Base-by-base conservation (phyloP, 768 basidiomycete species). In the Auriscalpium vulgare region DNA sequence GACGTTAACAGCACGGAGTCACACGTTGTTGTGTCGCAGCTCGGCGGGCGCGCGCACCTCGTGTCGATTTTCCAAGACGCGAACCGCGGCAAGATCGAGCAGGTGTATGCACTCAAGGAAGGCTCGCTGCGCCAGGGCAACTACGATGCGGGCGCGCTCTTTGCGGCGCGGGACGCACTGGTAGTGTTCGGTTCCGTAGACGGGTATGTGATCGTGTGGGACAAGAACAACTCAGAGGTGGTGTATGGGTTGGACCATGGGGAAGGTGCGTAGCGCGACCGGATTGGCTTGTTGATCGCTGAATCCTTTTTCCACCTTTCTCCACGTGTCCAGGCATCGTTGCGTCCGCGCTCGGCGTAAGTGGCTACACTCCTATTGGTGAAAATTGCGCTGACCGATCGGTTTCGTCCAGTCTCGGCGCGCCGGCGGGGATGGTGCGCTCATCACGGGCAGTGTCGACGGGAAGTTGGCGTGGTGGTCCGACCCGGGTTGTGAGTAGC, bases 221-320 rank as follows among this genome's bases (percentile, higher is more conserved):
- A 87, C 62, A 76, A 71, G 64, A 72, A 71, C 64, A 79, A 75
- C 54, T 79, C 75, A 10, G 70, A 69, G 2, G 67, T 84, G 23
- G 73, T 83, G 13, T 82, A 80, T 66, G 85, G 80, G 35, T 65
- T 87, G 61, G 79, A 83, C 59, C 82, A 85, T 60, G 75, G 75
- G 13, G 78, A 83, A 60, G 78, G 84, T 84, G 65, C 61, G 76
- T 63, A 45, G 19, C 14, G 21, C 21, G 21, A 21, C 21, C 21
- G 29, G 43, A 5, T 19, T 44, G 19, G 10, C 16, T 35, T 37
- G n/a, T 17, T 10, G 23, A 48, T 36, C 45, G 37, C 40, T 14
- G 14, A 13, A 19, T 44, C 9, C 3, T 5, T 44, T 44, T 14
- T 51, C 36, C 2, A 7, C 16, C 13, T 23, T 29, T 37, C 59